phyloP scores from a whole-genome alignment of 2,329 filamentous ascomycete genomes.

The Ophiostoma populinum region DNA sequence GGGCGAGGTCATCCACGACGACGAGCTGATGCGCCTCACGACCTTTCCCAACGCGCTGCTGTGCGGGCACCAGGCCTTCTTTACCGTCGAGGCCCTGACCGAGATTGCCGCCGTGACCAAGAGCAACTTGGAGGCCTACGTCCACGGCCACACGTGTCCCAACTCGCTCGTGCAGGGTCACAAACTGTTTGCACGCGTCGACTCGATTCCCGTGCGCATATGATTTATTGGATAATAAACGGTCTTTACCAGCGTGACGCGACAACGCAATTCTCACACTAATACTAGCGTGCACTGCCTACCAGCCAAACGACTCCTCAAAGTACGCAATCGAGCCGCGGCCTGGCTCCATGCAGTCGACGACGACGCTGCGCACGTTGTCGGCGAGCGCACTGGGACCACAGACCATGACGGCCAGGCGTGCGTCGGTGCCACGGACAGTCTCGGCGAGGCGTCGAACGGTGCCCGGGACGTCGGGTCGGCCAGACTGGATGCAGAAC shows the following conservation, averaged over 20 bases:
- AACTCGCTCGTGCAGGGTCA: conserved; percentile 20
- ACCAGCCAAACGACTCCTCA: conserved; percentile 12
- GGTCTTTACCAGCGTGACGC: too few species aligned
- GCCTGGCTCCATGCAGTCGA: conserved; percentile 6
- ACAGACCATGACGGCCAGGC: conserved; percentile 11
- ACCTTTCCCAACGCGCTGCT: conserved; percentile 52
- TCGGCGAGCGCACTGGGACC: conserved; percentile 9
- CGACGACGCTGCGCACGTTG: conserved; percentile 6
- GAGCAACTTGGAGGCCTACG: conserved; percentile 34
- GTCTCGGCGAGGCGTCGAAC: conserved; percentile 3
- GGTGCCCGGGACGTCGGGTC: conserved; percentile 7
- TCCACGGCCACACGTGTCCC: conserved; percentile 17
- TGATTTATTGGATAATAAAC: too few species aligned
- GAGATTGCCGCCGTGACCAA: conserved; percentile 46
- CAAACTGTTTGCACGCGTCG: conserved; percentile 7
- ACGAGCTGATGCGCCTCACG: conserved; percentile 46
- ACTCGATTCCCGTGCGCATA: conserved; percentile 21
- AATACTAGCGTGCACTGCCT: too few species aligned
- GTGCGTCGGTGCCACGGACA: conserved; percentile 1
- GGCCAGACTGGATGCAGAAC: conserved; percentile 5
- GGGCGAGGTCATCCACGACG: conserved; percentile 47
- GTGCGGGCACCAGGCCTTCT: conserved; percentile 53
- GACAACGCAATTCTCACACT: too few species aligned
- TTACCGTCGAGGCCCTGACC: conserved; percentile 45
- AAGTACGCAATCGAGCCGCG: conserved; percentile 9